Evolutionary conservation across 441 rosid genomes (phyloP).

Genomic region (Arabidopsis hybrid): DNA sequence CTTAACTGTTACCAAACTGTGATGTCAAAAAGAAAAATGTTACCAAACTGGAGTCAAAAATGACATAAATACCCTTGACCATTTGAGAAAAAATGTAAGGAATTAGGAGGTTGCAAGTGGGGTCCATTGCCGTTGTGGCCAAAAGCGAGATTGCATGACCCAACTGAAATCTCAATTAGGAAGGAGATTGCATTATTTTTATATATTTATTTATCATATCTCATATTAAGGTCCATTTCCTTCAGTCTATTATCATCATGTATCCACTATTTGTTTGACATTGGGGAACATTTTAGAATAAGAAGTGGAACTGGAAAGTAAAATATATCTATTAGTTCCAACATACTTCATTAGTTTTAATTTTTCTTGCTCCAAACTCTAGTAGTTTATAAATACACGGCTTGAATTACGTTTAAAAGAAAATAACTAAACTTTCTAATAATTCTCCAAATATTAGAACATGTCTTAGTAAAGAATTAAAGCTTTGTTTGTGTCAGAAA

Average conservation of each 20-base stretch:
- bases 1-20: too few relatives aligned
- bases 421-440: background rate
- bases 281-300: background rate
- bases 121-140: conserved; percentile 42
- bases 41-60: background rate
- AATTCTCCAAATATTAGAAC: background rate
- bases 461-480: background rate
- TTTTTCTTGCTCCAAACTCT: too few relatives aligned
- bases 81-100: background rate
- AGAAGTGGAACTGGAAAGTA: background rate
- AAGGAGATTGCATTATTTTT: too few relatives aligned
- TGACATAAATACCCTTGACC: conserved; percentile 4
- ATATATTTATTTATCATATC: background rate
- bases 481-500: conserved; percentile 2
- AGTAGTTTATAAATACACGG: background rate
- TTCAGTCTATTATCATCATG: background rate
- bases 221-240: background rate
- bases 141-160: conserved; percentile 44
- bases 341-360: background rate
- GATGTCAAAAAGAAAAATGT: too few relatives aligned
- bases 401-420: background rate
- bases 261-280: conserved; percentile 13
- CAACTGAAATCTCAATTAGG: conserved; percentile 35
- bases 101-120: conserved; percentile 36
- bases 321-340: background rate